Conservation (phyloP, 225 moss, liverwort and hornwort genomes). For the Rhytidiadelphus loreus region DNA sequence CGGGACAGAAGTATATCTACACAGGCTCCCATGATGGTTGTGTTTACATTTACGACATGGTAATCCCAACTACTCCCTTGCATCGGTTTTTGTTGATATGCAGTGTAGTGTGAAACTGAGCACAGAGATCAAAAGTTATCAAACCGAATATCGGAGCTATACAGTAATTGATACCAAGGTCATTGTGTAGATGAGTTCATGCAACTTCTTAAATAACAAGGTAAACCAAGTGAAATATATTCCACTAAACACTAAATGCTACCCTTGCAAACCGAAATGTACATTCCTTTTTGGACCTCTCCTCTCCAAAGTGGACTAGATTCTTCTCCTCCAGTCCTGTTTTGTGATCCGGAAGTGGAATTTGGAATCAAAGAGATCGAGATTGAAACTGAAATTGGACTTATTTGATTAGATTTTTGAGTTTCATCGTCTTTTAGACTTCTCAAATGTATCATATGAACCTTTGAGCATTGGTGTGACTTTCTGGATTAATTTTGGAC, state of each 20-base stretch:
- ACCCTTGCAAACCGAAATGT: not conserved
- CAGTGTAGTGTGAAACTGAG: not conserved
- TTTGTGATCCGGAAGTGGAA: not conserved
- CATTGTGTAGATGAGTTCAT: not conserved
- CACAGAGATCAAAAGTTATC: not conserved
- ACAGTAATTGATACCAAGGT: not conserved
- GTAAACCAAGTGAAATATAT: not conserved
- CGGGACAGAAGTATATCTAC: constrained; percentile 88
- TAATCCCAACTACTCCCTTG: not conserved
- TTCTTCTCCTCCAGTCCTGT: not conserved
- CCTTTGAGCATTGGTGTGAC: not conserved
- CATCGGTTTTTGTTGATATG: not conserved
- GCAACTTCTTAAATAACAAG: no score
- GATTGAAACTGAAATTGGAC: not conserved
- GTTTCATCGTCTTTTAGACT: not conserved
- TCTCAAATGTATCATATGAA: not conserved
- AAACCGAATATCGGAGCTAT: no score
- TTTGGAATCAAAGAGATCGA: not conserved
- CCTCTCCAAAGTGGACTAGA: not conserved
- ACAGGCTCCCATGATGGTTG: constrained; percentile 77
- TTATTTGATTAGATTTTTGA: not conserved
- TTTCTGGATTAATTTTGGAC: not conserved
- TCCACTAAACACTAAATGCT: not conserved
- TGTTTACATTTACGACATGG: constrained; percentile 83
- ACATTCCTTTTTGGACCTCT: not conserved